Evolutionary conservation across 345 rosid genomes (phyloP), one percentile per base, ranked within the genome.

Genomic region (Acer campestre): DNA sequence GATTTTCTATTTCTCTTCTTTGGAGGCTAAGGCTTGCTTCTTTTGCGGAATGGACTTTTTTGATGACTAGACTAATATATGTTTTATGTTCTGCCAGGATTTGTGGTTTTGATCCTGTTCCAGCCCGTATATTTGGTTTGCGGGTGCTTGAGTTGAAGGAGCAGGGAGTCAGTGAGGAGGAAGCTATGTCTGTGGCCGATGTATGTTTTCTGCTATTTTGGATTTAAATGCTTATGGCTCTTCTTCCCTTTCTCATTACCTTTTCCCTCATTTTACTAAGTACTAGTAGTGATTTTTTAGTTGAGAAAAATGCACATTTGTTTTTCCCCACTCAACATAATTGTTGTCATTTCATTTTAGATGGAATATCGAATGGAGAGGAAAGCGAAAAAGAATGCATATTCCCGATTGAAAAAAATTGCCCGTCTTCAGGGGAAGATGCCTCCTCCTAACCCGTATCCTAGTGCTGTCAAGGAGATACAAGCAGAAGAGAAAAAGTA

Each of bases 381-480:
- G 77, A 91, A 86, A 79, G 86, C 75, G 11, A 90, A 83, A 84
- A 94, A 88, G 92, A 83, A 78, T 79, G 97, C 99, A 4, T 91
- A 92, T 87, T 53, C 81, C 48, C 88, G 89, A 51, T 63, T 96
- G 84, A 94, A 86, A 80, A 82, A 88, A 84, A 89, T 92, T 62
- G 88, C 94, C 1, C 82, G 76, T 75, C 56, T 86, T 51, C 94
- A 83, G 81, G 97, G 94, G 27, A 96, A 89, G 82, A 80, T 25
- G 31, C 97, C 93, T 27, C 98, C 97, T 48, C 97, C 97, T 29
- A 90, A 89, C 82, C 97, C 97, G 5, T 92, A 85, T 82, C 86
- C 89, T 23, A 91, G 92, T 81, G 79, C 90, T 23, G 78, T 88
- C n/a, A 90, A 85, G 75, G 97, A 87, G 81, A 82, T 83, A 61